phyloP scores from a whole-genome alignment of 2,329 filamentous ascomycete species.

The Hypoxylon sp. region DNA sequence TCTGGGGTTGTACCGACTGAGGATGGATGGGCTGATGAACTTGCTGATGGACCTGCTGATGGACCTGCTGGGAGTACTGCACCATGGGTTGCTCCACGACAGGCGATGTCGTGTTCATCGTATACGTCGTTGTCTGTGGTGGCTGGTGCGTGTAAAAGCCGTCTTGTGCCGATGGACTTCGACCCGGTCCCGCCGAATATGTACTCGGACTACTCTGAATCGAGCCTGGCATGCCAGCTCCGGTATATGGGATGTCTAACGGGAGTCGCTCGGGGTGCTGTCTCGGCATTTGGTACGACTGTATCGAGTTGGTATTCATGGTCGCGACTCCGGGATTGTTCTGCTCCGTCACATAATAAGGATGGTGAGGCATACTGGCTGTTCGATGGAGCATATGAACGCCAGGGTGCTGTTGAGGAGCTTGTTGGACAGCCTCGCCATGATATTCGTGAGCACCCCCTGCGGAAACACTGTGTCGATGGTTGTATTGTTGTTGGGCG shows the following conservation, averaged over 20 bases:
- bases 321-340: constrained; percentile 72
- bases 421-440: constrained; percentile 58
- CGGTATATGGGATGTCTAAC: constrained; percentile 65
- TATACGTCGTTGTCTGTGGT: constrained; percentile 34
- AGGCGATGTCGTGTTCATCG: constrained; percentile 56
- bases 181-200: constrained; percentile 68
- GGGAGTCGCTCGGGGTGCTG: constrained; percentile 61
- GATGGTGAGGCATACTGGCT: constrained; percentile 59
- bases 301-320: constrained; percentile 66
- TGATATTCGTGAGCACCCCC: constrained; percentile 61
- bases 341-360: constrained; percentile 71
- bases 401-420: constrained; percentile 54
- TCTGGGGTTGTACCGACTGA: constrained; percentile 54
- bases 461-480: constrained; percentile 62
- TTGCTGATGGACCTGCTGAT: constrained; percentile 54
- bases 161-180: constrained; percentile 66
- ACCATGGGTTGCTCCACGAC: constrained; percentile 61
- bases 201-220: constrained; percentile 70
- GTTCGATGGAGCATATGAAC: constrained; percentile 64
- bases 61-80: constrained; percentile 59
- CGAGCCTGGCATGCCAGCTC: constrained; percentile 61
- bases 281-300: constrained; percentile 66
- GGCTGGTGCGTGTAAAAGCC: constrained; percentile 68
- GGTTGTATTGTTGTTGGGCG: constrained; percentile 59
- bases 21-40: constrained; percentile 53